Percentiles rank a stretch among this genome's conserved stretches.
Evolutionary conservation across 2,329 filamentous ascomycete genomes (phyloP).

Genomic region (Sporothrix euskadiensis): DNA sequence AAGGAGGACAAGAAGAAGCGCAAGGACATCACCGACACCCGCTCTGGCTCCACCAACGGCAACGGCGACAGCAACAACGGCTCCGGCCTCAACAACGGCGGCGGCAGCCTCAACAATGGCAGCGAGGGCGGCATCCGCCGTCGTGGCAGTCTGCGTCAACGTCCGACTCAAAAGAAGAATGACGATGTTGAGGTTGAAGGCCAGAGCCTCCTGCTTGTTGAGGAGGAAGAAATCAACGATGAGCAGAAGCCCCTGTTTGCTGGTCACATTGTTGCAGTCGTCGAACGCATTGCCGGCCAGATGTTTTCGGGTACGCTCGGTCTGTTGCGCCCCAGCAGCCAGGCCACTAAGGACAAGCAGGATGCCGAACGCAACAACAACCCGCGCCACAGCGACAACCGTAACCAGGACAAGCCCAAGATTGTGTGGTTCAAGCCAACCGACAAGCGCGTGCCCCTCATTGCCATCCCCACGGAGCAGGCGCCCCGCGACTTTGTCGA

Average conservation of each 20-base stretch:
- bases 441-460: conserved; percentile 96
- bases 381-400: conserved; percentile 70
- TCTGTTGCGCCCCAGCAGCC: conserved; percentile 90
- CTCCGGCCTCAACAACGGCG: conserved; percentile 54
- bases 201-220: conserved; percentile 91
- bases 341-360: conserved; percentile 99
- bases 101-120: conserved; percentile 60
- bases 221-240: conserved; percentile 98
- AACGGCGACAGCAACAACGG: conserved; percentile 59
- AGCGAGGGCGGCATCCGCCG: conserved; percentile 84
- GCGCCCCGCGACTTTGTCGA: conserved; percentile 97
- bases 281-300: conserved; percentile 94
- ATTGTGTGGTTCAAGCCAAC: conserved; percentile 99
- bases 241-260: conserved; percentile 97
- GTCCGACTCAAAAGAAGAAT: conserved; percentile 99
- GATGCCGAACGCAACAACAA: conserved; percentile 59
- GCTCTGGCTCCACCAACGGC: conserved; percentile 72
- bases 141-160: conserved; percentile 91
- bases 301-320: conserved; percentile 99
- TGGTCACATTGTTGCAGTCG: conserved; percentile 93
- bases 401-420: conserved; percentile 95
- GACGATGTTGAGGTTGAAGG: conserved; percentile 99
- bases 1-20: conserved; percentile 99
- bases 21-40: conserved; percentile 95
- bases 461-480: conserved; percentile 97